Evolutionary conservation across 2,329 filamentous ascomycete species (phyloP).

Genomic region (Bipolaris oryzae): DNA sequence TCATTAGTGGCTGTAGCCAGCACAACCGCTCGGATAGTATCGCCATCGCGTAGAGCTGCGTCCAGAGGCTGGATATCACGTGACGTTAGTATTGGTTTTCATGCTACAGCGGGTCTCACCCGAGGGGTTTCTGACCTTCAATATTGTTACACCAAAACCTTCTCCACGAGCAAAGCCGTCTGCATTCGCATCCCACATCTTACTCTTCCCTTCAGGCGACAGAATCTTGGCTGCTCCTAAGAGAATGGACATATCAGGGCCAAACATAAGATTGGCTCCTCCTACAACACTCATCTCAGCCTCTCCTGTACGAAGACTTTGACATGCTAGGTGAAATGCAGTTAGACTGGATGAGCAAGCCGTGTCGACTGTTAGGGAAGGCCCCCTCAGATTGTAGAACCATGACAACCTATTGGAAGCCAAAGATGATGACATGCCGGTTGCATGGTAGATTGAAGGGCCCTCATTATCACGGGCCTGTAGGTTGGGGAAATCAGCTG

Average conservation of each 20-base stretch:
- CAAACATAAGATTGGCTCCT: slow-evolving; percentile 47
- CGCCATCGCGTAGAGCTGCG: slow-evolving; percentile 33
- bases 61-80: slow-evolving; percentile 13
- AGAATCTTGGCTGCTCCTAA: slow-evolving; percentile 10
- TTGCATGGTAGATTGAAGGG: slow-evolving; percentile 11
- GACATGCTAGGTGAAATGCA: slow-evolving; percentile 25
- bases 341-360: slow-evolving; percentile 28
- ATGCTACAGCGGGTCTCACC: not conserved
- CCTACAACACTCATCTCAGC: slow-evolving; percentile 44
- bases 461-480: slow-evolving; percentile 11
- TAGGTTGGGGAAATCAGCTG: slow-evolving; percentile 18
- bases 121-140: slow-evolving; percentile 24
- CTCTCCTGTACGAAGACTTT: slow-evolving; percentile 33
- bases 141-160: slow-evolving; percentile 33
- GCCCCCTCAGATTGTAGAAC: slow-evolving; percentile 25
- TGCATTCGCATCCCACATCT: slow-evolving; percentile 37
- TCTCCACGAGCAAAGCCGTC: slow-evolving; percentile 40
- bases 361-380: slow-evolving; percentile 27
- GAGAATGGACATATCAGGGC: slow-evolving; percentile 17
- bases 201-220: slow-evolving; percentile 29
- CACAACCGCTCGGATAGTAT: slow-evolving; percentile 37
- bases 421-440: slow-evolving; percentile 8
- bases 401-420: slow-evolving; percentile 21
- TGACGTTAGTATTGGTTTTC: not conserved
- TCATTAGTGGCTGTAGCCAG: slow-evolving; percentile 46